These are phyloP conservation scores for Talaromyces borbonicus DNA, from an alignment of 495 filamentous ascomycete species.

Conservation along the genomic window DNA sequence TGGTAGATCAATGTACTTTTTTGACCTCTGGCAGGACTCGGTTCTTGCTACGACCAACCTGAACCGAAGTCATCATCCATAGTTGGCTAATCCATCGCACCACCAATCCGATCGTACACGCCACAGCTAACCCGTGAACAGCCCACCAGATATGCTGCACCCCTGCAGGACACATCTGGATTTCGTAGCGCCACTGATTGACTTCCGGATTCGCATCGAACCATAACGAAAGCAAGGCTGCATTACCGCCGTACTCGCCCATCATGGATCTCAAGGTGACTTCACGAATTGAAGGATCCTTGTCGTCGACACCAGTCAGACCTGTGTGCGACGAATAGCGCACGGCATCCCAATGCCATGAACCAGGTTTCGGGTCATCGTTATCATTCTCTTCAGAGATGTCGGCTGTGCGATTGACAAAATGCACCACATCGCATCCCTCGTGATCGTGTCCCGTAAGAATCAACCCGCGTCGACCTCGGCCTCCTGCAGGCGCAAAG, in stretches of 20 bases:
- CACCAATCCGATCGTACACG: slow-evolving; percentile 14
- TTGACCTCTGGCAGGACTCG: too few species aligned
- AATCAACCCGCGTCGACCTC: slow-evolving; percentile 61
- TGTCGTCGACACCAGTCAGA: neutral
- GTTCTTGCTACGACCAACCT: too few species aligned
- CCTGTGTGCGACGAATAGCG: slow-evolving; percentile 13
- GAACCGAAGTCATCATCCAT: too few species aligned
- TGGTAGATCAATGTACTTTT: neutral
- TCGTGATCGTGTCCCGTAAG: slow-evolving; percentile 92
- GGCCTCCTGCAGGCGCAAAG: slow-evolving; percentile 40
- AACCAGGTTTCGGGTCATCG: slow-evolving; percentile 5
- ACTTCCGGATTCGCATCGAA: slow-evolving; percentile 51
- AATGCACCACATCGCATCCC: slow-evolving; percentile 84
- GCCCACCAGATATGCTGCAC: slow-evolving; percentile 93
- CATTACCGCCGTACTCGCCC: slow-evolving; percentile 85
- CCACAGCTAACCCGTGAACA: slow-evolving; percentile 62
- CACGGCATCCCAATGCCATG: slow-evolving; percentile 26
- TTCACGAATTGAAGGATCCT: slow-evolving; percentile 56
- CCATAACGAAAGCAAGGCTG: slow-evolving; percentile 79
- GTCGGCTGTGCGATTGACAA: slow-evolving; percentile 57
- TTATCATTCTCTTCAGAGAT: too few species aligned
- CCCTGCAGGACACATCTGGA: slow-evolving; percentile 64
- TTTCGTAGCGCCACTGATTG: slow-evolving; percentile 71
- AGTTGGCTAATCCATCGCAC: neutral
- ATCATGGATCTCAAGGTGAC: slow-evolving; percentile 98